Evolutionary conservation across 83 land plant genomes (phyloP).

Genomic region (Picea abies): DNA sequence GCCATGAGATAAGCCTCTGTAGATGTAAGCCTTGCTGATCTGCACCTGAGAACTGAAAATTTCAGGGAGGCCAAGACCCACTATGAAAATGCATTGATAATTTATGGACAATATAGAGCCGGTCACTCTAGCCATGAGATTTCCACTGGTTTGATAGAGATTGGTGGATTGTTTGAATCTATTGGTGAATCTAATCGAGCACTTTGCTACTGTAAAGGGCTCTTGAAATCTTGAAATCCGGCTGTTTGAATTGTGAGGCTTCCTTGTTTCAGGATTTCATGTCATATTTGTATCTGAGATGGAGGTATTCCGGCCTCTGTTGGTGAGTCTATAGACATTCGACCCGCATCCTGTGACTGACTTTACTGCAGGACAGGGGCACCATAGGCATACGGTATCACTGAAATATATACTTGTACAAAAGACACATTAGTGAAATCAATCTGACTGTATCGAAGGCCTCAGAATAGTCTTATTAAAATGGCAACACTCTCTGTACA

Average conservation of each 20-base stretch:
- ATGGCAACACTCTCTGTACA: not conserved
- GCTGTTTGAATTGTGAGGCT: no score
- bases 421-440: not conserved
- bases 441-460: not conserved
- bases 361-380: not conserved
- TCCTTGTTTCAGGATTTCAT: no score
- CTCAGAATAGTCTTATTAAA: not conserved
- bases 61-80: slow-evolving; percentile 36
- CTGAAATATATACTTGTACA: not conserved
- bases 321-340: no score
- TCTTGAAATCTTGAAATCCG: slow-evolving; percentile 33
- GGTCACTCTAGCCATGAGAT: slow-evolving; percentile 32
- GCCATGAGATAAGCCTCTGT: no score
- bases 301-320: no score
- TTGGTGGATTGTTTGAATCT: slow-evolving; percentile 34
- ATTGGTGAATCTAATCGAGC: slow-evolving; percentile 41
- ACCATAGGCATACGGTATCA: not conserved
- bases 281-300: no score
- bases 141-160: slow-evolving; percentile 30
- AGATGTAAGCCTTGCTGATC: slow-evolving; percentile 42
- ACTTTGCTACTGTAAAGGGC: slow-evolving; percentile 30
- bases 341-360: no score
- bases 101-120: slow-evolving; percentile 33
- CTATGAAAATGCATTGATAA: slow-evolving; percentile 37
- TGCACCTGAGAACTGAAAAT: slow-evolving; percentile 33